Evolutionary conservation across 495 filamentous ascomycete species (phyloP).

Genomic region (Penicillium diatomitis): DNA sequence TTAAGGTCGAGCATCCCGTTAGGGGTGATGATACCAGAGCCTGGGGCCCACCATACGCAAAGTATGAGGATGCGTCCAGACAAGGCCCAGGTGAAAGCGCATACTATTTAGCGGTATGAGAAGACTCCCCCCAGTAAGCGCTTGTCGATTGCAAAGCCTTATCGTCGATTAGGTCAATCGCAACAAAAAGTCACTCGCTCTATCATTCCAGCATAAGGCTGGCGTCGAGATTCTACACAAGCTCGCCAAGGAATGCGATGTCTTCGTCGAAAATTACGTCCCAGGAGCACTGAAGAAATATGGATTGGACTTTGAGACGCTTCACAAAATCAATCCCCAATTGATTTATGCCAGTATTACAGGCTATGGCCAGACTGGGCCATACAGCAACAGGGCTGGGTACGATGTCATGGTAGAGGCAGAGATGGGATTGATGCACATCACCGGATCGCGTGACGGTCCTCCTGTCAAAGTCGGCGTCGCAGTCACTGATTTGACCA

Average conservation of each 20-base stretch:
- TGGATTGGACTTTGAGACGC: constrained; percentile 70
- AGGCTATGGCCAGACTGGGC: constrained; percentile 84
- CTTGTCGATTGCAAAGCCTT: constrained; percentile 2
- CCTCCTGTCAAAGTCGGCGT: constrained; percentile 96
- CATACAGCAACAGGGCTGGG: constrained; percentile 78
- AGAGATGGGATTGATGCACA: constrained; percentile 97
- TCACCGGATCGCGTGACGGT: constrained; percentile 79
- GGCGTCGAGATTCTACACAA: constrained; percentile 81
- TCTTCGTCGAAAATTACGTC: constrained; percentile 95
- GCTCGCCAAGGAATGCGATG: constrained; percentile 75
- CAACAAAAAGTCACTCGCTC: constrained; percentile 89
- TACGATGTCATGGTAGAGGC: constrained; percentile 99
- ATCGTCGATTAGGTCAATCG: constrained; percentile 63
- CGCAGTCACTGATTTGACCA: constrained; percentile 92
- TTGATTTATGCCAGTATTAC: constrained; percentile 63
- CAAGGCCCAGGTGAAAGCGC: constrained; percentile 85
- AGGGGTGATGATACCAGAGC: constrained; percentile 90
- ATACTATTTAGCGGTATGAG: constrained; percentile 77
- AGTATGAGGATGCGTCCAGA: constrained; percentile 50
- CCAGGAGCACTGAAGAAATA: constrained; percentile 90
- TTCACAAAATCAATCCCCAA: constrained; percentile 69
- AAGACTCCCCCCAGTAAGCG: background rate
- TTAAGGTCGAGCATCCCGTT: constrained; percentile 91
- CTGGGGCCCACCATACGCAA: constrained; percentile 93
- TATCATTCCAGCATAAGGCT: constrained; percentile 77